A percentile compares a stretch with the other conserved stretches of the same genome.
These are phyloP conservation scores for Calocybe cyanea DNA, from an alignment of 768 basidiomycete genomes.

Conservation along the genomic window DNA sequence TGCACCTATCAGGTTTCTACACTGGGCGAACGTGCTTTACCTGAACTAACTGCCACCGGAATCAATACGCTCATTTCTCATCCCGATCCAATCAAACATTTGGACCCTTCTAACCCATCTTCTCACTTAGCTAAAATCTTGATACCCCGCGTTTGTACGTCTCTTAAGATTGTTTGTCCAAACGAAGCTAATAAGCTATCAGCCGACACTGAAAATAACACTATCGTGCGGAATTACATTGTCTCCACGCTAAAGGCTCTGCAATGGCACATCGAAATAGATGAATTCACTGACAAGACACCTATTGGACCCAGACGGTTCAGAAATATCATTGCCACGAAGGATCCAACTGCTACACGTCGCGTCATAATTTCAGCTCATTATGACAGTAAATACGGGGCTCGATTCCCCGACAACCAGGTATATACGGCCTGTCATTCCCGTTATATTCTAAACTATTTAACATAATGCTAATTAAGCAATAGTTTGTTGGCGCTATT, in stretches of 20 bases:
- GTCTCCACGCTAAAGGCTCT: slow-evolving; percentile 63
- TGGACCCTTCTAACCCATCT: slow-evolving; percentile 60
- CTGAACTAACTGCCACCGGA: slow-evolving; percentile 45
- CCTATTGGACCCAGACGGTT: slow-evolving; percentile 80
- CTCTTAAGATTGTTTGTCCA: slow-evolving; percentile 2
- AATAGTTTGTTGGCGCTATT: slow-evolving; percentile 93
- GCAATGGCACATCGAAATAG: slow-evolving; percentile 87
- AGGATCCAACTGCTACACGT: slow-evolving; percentile 79
- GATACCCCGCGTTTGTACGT: slow-evolving; percentile 78
- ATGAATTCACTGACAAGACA: slow-evolving; percentile 73
- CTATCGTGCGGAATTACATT: slow-evolving; percentile 80
- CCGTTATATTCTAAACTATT: neutral
- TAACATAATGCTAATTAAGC: slow-evolving; percentile 1
- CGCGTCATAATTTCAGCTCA: slow-evolving; percentile 90
- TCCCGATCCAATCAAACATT: slow-evolving; percentile 62
- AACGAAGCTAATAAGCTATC: slow-evolving; percentile 4
- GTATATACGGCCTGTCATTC: slow-evolving; percentile 35
- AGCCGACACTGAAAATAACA: slow-evolving; percentile 78
- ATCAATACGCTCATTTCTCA: slow-evolving; percentile 46
- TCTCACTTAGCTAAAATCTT: slow-evolving; percentile 82
- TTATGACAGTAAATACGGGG: slow-evolving; percentile 89
- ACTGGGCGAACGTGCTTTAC: slow-evolving; percentile 38
- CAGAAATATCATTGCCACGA: slow-evolving; percentile 92
- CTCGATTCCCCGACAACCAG: slow-evolving; percentile 67
- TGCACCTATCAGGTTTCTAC: slow-evolving; percentile 31